Evolutionary conservation across 129 eudicot genomes (phyloP), one percentile per base, ranked within the genome.

Genomic region (Saposhnikovia divaricata): DNA sequence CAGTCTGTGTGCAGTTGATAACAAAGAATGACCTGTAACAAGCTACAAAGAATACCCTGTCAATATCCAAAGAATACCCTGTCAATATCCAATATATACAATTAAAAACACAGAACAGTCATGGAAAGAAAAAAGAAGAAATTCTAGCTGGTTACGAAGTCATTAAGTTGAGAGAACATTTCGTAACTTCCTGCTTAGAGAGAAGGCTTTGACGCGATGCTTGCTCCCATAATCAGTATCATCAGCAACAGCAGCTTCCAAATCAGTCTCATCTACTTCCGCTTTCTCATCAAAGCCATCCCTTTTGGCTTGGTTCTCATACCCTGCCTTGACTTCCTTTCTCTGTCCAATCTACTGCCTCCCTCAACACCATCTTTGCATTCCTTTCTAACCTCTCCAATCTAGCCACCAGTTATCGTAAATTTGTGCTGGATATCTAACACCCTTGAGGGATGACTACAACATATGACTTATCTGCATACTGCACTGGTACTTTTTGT

Each of bases 101-200:
- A 80, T 83, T 83, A 76, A 88, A 55, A 21, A 55, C 63, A 55
- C 63, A 19, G 27, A 55, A 7, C 63, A 6, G 25, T 6, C 27
- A 1, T 6, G 63, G 10, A 34, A 34, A 34, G 37, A 34, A 55
- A 55, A 55, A 88, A 63, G 76, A n/a, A 57, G 46, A 80, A 39
- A 47, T 4, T 18, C n/a, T 12, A 18, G n/a, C 14, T 38, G 27
- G 15, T 25, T 37, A 65, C 42, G n/a, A 66, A 39, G 40, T 21
- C 40, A 77, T 34, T 87, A 92, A 59, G 99, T 95, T 2, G 93
- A 85, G 85, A 96, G 82, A 72, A 96, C 92, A 46, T 85, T 90
- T 95, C 96, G 90, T 13, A 92, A 86, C 86, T 90, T 96, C 89
- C 91, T 92, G 72, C 97, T 97, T 19, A 92, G 85, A 18, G 97